These are phyloP conservation scores for Stephania cephalantha DNA, from an alignment of 164 flowering plant species.

Conservation along the genomic window DNA sequence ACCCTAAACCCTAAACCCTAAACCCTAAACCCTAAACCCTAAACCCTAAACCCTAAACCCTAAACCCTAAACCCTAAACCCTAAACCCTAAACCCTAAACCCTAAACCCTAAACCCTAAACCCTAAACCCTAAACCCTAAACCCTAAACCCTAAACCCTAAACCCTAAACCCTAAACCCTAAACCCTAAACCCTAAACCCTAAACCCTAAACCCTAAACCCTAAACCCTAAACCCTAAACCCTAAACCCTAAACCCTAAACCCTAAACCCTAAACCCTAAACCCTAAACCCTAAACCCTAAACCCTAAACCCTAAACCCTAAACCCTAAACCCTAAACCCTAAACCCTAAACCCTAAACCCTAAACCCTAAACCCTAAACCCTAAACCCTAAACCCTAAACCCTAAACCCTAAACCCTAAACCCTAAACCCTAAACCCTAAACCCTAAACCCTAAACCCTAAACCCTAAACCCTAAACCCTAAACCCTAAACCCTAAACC, in stretches of 20 bases:
- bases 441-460: slow-evolving; percentile 13
- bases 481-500: slow-evolving; percentile 8
- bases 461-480: slow-evolving; percentile 12
- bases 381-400: background rate
- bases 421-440: slow-evolving; percentile 21
- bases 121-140: background rate
- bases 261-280: slow-evolving; percentile 2
- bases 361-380: background rate
- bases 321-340: slow-evolving; percentile 1
- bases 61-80: slow-evolving; percentile 16
- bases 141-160: background rate
- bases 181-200: slow-evolving; percentile 2
- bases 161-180: slow-evolving; percentile 1
- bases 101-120: background rate
- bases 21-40: slow-evolving; percentile 13
- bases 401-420: slow-evolving; percentile 17
- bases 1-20: slow-evolving; percentile 21
- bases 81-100: background rate
- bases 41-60: slow-evolving; percentile 23
- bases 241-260: background rate
- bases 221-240: slow-evolving; percentile 1
- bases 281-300: slow-evolving; percentile 5
- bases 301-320: background rate
- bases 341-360: background rate
- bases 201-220: background rate